phyloP scores from a whole-genome alignment of 768 basidiomycete genomes.

The Mycena leptocephala region DNA sequence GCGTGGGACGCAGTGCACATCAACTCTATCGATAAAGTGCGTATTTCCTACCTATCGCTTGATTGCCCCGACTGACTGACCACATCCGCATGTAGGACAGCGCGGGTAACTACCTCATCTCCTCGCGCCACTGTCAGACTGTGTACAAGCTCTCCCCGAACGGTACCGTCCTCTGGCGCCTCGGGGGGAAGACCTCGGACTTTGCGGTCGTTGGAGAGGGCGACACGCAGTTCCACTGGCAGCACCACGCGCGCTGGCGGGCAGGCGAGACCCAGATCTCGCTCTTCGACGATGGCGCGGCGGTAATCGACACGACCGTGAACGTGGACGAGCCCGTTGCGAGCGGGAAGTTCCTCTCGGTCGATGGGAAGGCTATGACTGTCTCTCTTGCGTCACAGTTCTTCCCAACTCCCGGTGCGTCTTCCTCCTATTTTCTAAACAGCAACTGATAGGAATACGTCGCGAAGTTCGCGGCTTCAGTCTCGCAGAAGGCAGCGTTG shows the following conservation, averaged over 20 bases:
- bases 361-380: background rate
- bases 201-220: conserved; percentile 19
- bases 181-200: conserved; percentile 29
- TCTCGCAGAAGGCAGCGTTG: conserved; percentile 15
- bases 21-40: conserved; percentile 26
- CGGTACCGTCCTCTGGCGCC: conserved; percentile 36
- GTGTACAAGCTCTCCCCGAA: conserved; percentile 31
- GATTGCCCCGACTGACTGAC: background rate
- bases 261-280: conserved; percentile 19
- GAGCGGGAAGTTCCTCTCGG: background rate
- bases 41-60: background rate
- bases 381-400: background rate
- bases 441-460: background rate
- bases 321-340: conserved; percentile 5
- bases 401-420: conserved; percentile 6
- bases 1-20: conserved; percentile 22
- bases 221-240: conserved; percentile 34
- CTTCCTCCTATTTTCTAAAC: background rate
- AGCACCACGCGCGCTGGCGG: conserved; percentile 36
- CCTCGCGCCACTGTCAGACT: conserved; percentile 29
- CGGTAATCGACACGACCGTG: background rate
- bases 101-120: conserved; percentile 36
- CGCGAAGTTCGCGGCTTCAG: background rate
- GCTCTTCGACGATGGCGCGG: conserved; percentile 26
- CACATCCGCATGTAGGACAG: background rate